phyloP scores from a whole-genome alignment of 257 asterid genomes.

The Echites panduratus region DNA sequence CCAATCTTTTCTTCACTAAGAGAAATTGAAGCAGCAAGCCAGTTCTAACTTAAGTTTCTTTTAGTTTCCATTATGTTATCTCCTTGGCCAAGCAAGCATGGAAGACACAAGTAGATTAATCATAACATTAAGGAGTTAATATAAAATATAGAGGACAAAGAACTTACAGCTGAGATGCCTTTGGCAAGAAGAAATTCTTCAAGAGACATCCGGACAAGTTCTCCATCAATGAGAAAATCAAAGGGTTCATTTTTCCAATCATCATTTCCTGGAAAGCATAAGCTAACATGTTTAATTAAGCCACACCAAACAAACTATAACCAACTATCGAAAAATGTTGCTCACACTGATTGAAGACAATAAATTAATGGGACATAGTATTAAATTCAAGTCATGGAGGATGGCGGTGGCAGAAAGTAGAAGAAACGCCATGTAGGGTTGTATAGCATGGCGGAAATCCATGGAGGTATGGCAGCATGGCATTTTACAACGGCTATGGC shows the following conservation, averaged over 20 bases:
- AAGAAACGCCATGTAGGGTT: no score
- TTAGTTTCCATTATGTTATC: background rate
- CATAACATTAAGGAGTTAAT: background rate
- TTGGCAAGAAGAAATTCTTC: slow-evolving; percentile 91
- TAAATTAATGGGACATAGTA: no score
- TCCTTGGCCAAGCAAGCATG: background rate
- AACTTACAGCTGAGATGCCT: slow-evolving; percentile 81
- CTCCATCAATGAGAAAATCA: slow-evolving; percentile 86
- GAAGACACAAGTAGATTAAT: background rate
- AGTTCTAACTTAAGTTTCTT: background rate
- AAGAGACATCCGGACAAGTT: slow-evolving; percentile 81
- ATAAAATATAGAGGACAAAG: background rate
- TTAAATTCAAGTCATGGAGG: no score
- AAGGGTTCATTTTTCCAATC: slow-evolving; percentile 73
- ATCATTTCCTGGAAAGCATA: slow-evolving; percentile 38
- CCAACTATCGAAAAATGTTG: background rate
- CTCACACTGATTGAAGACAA: no score
- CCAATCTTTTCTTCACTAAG: background rate
- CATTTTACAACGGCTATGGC: no score
- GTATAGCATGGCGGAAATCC: no score
- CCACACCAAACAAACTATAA: background rate
- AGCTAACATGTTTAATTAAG: background rate
- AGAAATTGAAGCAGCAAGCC: background rate
- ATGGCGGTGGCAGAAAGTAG: no score
- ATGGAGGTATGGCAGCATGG: no score